Evolutionary conservation across 345 rosid species (phyloP).

Genomic region (Triadica sebifera): DNA sequence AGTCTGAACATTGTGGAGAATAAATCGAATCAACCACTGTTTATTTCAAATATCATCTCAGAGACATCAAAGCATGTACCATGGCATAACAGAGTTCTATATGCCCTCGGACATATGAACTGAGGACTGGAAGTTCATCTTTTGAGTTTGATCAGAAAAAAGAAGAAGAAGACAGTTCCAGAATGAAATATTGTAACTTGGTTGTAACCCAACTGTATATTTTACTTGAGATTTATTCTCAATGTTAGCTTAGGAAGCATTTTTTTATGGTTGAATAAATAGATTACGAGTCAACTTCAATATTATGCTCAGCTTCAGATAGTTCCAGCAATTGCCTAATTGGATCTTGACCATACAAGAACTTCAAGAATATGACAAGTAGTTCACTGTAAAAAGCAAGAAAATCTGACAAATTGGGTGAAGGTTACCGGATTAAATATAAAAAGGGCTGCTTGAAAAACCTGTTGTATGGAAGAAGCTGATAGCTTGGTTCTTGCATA

Average conservation of each 20-base stretch:
- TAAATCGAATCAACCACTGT: too few species aligned
- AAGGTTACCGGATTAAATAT: conserved; percentile 7
- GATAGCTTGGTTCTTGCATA: conserved; percentile 91
- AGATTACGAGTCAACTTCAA: conserved; percentile 76
- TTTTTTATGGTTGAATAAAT: conserved; percentile 3
- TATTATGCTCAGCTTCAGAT: conserved; percentile 50
- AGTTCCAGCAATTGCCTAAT: conserved; percentile 63
- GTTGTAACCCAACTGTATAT: neutral
- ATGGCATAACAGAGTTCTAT: neutral
- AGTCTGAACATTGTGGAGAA: too few species aligned
- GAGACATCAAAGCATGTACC: too few species aligned
- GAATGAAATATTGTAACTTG: neutral
- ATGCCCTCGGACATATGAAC: neutral
- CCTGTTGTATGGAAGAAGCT: conserved; percentile 72
- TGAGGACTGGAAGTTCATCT: too few species aligned
- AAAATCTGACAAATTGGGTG: conserved; percentile 21
- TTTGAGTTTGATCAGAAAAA: neutral
- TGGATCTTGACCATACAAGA: conserved; percentile 89
- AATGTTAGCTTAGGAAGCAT: neutral
- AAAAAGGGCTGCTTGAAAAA: conserved; percentile 30
- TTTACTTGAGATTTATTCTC: neutral
- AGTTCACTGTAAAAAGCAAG: conserved; percentile 66
- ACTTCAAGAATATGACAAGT: conserved; percentile 78
- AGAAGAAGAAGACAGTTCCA: neutral
- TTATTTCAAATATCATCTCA: too few species aligned